phyloP scores from a whole-genome alignment of 1,284 basidiomycete species.

The Sporisorium exsertum region DNA sequence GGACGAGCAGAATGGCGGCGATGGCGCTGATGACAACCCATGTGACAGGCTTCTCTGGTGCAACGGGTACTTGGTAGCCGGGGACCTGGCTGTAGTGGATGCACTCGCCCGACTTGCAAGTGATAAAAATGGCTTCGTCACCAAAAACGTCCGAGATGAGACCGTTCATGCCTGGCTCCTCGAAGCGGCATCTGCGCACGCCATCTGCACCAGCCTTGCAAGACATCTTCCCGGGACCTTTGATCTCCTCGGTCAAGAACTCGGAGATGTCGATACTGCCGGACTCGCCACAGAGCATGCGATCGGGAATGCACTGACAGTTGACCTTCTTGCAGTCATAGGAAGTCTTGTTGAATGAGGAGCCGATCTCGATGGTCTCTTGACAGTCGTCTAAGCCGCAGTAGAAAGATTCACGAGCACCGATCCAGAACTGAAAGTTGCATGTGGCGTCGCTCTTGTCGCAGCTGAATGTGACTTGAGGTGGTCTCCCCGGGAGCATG shows the following conservation, averaged over 20 bases:
- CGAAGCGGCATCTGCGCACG: constrained; percentile 79
- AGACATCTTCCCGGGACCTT: constrained; percentile 87
- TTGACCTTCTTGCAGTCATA: constrained; percentile 78
- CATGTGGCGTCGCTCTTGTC: constrained; percentile 47
- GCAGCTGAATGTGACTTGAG: constrained; percentile 88
- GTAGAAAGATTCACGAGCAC: constrained; percentile 92
- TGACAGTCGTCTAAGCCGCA: constrained; percentile 82
- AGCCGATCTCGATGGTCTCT: constrained; percentile 68
- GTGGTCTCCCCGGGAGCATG: constrained; percentile 85
- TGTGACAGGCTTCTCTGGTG: constrained; percentile 54
- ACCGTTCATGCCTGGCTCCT: constrained; percentile 95
- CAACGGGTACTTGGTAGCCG: constrained; percentile 71
- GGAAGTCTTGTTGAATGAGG: constrained; percentile 30
- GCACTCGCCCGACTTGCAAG: constrained; percentile 91
- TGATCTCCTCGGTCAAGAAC: constrained; percentile 88
- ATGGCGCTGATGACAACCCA: constrained; percentile 88
- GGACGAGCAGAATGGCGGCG: constrained; percentile 76
- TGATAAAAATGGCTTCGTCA: constrained; percentile 86
- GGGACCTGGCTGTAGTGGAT: constrained; percentile 93
- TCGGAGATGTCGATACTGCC: constrained; percentile 98
- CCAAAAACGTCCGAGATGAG: constrained; percentile 94
- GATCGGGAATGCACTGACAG: constrained; percentile 89
- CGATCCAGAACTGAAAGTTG: constrained; percentile 84
- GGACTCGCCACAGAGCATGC: constrained; percentile 94
- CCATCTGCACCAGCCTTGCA: constrained; percentile 75